Base-by-base conservation (phyloP, 805 yeast genomes). In the Yarrowia hollandica region DNA sequence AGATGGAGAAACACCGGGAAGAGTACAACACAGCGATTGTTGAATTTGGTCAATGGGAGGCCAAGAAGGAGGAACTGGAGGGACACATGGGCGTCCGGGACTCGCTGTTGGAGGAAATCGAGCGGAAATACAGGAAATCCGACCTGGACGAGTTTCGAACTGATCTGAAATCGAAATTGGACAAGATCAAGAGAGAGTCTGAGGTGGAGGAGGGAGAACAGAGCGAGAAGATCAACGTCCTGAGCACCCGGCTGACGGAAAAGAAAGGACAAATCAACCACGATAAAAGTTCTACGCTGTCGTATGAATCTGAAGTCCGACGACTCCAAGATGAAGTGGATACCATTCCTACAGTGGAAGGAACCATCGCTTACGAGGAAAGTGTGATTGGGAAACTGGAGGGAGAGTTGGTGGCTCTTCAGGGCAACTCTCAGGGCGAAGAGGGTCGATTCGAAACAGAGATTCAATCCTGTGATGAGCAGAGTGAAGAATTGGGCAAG, bases 41-140 rank as follows among this genome's bases (percentile, higher is more conserved):
- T 28, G 44, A 73, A 52, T 82, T 82, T 62, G 95, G 92, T 5
- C 77, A 81, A 50, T 70, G 84, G 42, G 74, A 75, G 55, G 79
- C 79, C 1, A 77, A 75, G 59, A 22, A 23, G 30, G 22, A 22
- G 16, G 55, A 48, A 22, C 21, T 22, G 19, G 39, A 22, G 22
- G 21, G 23, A 3, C 55, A 48, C 22, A 10, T 4, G 3, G 10
- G 14, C n/a, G 21, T 19, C 7, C 21, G 8, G 5, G 16, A 3
- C 3, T 5, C 5, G 1, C 55, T 48, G 1, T 4, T 33, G 16
- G 39, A 21, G 16, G 30, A 22, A 7, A 22, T 48, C 10, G 28
- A 16, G 0, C 10, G 14, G 16, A 26, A 18, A 12, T 33, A 34
- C 28, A 22, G 35, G 11, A 25, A 26, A 3, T 25, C 33, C 5